Evolutionary conservation across 768 basidiomycete species (phyloP).

Genomic region (Mycena floridula): DNA sequence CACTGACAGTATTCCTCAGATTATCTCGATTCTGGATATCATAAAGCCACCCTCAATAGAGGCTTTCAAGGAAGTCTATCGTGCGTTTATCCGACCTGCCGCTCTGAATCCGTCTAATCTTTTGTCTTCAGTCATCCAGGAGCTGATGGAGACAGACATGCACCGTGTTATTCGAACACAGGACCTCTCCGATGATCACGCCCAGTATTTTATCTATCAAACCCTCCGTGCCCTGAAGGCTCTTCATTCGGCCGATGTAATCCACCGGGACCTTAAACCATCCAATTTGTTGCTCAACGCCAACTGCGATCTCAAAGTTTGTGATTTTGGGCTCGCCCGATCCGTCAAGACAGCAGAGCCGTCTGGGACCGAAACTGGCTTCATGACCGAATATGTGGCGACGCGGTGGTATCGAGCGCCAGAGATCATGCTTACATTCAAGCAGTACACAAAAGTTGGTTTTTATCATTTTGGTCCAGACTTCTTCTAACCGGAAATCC

Average conservation of each 20-base stretch:
- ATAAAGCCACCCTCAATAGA: constrained; percentile 77
- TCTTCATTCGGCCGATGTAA: constrained; percentile 92
- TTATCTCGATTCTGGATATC: constrained; percentile 87
- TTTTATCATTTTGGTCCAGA: neutral
- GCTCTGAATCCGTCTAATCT: neutral
- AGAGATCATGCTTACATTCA: constrained; percentile 99
- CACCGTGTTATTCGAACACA: constrained; percentile 95
- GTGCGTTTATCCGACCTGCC: constrained; percentile 31
- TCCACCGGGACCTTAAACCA: constrained; percentile 95
- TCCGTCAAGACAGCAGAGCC: constrained; percentile 83
- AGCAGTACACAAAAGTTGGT: constrained; percentile 88
- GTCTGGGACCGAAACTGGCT: constrained; percentile 76
- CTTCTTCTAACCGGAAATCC: neutral
- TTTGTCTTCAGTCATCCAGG: constrained; percentile 61
- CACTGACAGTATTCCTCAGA: constrained; percentile 33
- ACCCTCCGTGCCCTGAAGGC: constrained; percentile 95
- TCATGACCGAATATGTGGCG: constrained; percentile 98
- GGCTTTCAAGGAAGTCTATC: constrained; percentile 82
- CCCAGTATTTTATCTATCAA: constrained; percentile 91
- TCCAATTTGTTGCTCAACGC: constrained; percentile 96
- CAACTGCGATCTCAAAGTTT: constrained; percentile 93
- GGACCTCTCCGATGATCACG: constrained; percentile 92
- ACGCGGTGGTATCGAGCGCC: constrained; percentile 99
- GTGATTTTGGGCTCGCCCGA: constrained; percentile 94
- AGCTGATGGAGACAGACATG: constrained; percentile 95